Evolutionary conservation across 148 eudicot genomes (phyloP).

Genomic region (Rhododendron vialii): DNA sequence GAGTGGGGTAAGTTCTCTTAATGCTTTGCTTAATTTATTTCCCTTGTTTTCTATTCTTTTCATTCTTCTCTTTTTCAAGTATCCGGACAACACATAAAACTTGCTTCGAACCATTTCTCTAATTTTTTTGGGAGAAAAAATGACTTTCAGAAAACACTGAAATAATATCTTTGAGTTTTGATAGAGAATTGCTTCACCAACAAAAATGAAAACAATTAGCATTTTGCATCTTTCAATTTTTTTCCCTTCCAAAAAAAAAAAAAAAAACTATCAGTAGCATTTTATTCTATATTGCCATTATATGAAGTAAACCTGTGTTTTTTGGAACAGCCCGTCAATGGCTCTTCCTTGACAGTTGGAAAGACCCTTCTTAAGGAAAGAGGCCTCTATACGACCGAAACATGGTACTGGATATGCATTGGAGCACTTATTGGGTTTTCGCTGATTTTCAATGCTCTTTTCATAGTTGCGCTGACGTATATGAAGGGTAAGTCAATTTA

Average conservation of each 20-base stretch:
- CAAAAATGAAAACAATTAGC: neutral
- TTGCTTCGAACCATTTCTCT: neutral
- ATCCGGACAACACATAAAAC: neutral
- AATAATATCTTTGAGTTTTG: too few species aligned
- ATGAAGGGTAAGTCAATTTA: neutral
- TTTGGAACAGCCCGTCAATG: conserved; percentile 17
- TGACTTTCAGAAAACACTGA: neutral
- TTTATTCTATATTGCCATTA: neutral
- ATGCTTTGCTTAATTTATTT: neutral
- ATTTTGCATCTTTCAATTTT: neutral
- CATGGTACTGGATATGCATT: conserved; percentile 4
- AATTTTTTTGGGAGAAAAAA: neutral
- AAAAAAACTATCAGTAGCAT: neutral
- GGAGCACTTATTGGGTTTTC: neutral
- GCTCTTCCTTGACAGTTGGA: conserved; percentile 28
- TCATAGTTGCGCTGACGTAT: neutral
- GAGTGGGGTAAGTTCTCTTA: conserved; percentile 25
- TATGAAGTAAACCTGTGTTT: neutral
- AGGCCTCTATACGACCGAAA: conserved; percentile 16
- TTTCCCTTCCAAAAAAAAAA: neutral
- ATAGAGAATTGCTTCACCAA: neutral
- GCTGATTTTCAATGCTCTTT: neutral
- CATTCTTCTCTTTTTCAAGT: neutral
- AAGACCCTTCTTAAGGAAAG: conserved; percentile 28
- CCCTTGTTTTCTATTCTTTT: neutral